phyloP scores from a whole-genome alignment of 345 rosid species.

The Salix arbutifolia region DNA sequence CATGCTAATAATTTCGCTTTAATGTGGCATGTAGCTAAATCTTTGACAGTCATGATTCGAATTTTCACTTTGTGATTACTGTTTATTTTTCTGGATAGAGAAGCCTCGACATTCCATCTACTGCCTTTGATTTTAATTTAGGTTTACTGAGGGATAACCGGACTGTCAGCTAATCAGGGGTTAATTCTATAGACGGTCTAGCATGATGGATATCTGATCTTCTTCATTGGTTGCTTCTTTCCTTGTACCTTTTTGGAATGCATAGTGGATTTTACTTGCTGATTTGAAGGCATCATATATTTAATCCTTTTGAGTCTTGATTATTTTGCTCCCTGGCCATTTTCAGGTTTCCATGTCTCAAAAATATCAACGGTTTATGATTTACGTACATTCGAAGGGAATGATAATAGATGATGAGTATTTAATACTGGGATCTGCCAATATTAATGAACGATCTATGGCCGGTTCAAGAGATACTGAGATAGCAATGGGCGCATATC shows the following conservation, averaged over 20 bases:
- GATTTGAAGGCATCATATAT: not conserved
- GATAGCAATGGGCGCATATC: slow-evolving; percentile 85
- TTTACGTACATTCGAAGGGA: slow-evolving; percentile 83
- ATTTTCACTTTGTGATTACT: not conserved
- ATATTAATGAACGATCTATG: slow-evolving; percentile 79
- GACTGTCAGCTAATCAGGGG: not conserved
- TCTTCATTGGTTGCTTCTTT: not conserved
- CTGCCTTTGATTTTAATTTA: not conserved
- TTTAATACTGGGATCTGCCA: slow-evolving; percentile 77
- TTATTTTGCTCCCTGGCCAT: not conserved
- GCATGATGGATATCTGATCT: not conserved
- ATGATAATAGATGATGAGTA: slow-evolving; percentile 82
- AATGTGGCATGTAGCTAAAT: too few relatives aligned
- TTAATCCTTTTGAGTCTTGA: not conserved
- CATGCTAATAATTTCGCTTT: too few relatives aligned
- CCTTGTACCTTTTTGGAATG: not conserved
- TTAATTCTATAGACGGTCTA: not conserved
- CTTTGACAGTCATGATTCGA: too few relatives aligned
- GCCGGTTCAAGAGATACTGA: slow-evolving; percentile 85
- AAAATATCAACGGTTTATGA: slow-evolving; percentile 65
- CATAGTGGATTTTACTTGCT: not conserved
- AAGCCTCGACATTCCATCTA: not conserved
- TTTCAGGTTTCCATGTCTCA: slow-evolving; percentile 55
- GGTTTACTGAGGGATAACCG: not conserved
- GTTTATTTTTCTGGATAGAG: not conserved